A percentile compares a stretch with the other conserved stretches of the same genome.
These are phyloP conservation scores for Geotrichum australiense DNA, from an alignment of 1,139 yeast species.

Conservation along the genomic window DNA sequence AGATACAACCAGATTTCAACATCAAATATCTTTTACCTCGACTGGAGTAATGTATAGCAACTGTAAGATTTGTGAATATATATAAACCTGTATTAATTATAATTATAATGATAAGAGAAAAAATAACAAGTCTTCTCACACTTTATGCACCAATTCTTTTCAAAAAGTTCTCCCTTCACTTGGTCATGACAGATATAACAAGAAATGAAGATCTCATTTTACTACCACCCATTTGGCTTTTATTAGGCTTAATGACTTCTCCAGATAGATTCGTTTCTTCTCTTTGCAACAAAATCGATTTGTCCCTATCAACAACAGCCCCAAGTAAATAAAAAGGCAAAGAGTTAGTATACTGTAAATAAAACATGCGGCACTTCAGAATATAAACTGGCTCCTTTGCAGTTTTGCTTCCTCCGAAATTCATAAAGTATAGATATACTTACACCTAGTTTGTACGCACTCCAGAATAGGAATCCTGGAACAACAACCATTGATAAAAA, in stretches of 20 bases:
- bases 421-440: constrained; percentile 3
- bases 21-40: no score
- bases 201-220: neutral
- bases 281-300: constrained; percentile 28
- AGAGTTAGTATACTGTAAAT: neutral
- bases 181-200: neutral
- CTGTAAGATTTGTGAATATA: no score
- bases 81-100: no score
- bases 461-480: constrained; percentile 31
- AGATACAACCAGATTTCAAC: no score
- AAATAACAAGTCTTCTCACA: no score
- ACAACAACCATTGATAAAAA: constrained; percentile 30
- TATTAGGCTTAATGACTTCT: constrained; percentile 15
- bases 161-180: neutral
- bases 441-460: constrained; percentile 23
- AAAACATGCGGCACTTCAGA: no score
- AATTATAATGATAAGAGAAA: no score
- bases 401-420: neutral
- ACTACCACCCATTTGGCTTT: constrained; percentile 1
- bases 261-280: constrained; percentile 30
- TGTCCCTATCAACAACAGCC: no score
- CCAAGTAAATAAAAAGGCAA: constrained; percentile 1
- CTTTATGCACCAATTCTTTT: no score
- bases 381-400: neutral
- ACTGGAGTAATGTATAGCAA: no score